Evolutionary conservation across 257 asterid genomes (phyloP).

Genomic region (Scutellaria baicalensis): DNA sequence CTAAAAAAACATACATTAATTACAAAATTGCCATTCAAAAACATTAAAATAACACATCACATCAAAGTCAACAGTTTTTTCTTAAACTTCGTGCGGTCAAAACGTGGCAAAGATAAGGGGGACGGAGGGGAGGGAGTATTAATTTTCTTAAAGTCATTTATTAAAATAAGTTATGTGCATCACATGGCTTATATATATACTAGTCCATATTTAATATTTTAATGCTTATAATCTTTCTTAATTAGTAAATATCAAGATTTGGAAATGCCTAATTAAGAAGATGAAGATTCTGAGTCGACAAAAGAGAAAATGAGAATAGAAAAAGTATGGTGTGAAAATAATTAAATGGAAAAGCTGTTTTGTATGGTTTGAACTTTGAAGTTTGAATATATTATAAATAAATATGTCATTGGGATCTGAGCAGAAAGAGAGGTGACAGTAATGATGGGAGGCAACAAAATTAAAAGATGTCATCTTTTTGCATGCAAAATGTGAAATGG

Average conservation of each 20-base stretch:
- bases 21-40: no score
- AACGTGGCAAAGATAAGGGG: no score
- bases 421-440: slow-evolving; percentile 24
- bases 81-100: no score
- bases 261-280: neutral
- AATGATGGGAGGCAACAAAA: slow-evolving; percentile 10
- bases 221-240: no score
- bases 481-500: slow-evolving; percentile 30
- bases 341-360: slow-evolving; percentile 11
- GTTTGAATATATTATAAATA: neutral
- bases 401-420: slow-evolving; percentile 18
- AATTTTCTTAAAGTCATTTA: no score
- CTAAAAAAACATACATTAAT: no score
- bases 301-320: neutral
- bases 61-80: no score
- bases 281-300: neutral
- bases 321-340: neutral
- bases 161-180: no score
- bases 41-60: no score
- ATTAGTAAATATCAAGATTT: neutral
- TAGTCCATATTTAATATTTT: no score
- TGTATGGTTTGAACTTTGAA: neutral
- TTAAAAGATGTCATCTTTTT: slow-evolving; percentile 18
- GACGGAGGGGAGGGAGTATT: no score
- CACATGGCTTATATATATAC: no score